phyloP scores from a whole-genome alignment of 352 stramenopile species.

The Globisporangium iwayamae region DNA sequence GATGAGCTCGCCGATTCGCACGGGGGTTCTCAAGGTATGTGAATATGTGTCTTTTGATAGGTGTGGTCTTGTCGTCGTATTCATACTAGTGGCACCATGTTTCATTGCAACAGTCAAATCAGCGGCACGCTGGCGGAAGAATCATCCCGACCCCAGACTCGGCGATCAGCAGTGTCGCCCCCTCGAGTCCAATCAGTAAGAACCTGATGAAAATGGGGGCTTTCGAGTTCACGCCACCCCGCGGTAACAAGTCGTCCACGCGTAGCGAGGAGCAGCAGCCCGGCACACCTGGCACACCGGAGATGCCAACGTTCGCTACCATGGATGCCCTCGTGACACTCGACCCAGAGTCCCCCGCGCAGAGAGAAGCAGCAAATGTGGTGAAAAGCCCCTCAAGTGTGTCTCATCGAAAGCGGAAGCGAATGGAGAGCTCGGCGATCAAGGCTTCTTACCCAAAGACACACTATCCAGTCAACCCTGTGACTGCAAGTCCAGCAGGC shows the following conservation, averaged over 20 bases:
- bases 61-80: slow-evolving; percentile 5
- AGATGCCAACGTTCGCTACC: slow-evolving; percentile 60
- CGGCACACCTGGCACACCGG: slow-evolving; percentile 36
- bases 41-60: not conserved
- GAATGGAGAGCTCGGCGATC: slow-evolving; percentile 18
- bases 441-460: slow-evolving; percentile 46
- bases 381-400: slow-evolving; percentile 20
- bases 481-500: slow-evolving; percentile 22
- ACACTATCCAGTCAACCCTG: slow-evolving; percentile 29
- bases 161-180: slow-evolving; percentile 71
- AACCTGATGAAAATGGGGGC: slow-evolving; percentile 81
- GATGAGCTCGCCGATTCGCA: slow-evolving; percentile 54
- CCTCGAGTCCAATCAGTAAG: slow-evolving; percentile 61
- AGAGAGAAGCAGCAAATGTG: not conserved
- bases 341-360: slow-evolving; percentile 13
- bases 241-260: slow-evolving; percentile 22
- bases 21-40: slow-evolving; percentile 42
- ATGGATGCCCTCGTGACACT: slow-evolving; percentile 28
- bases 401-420: slow-evolving; percentile 49
- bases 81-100: not conserved
- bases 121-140: slow-evolving; percentile 10
- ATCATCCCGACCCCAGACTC: slow-evolving; percentile 53
- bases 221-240: slow-evolving; percentile 72
- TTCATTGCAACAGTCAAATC: slow-evolving; percentile 15
- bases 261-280: slow-evolving; percentile 23